A percentile compares a stretch with the other conserved stretches of the same genome.
phyloP scores from a whole-genome alignment of 352 stramenopile genomes.

The Pythium chondricola region DNA sequence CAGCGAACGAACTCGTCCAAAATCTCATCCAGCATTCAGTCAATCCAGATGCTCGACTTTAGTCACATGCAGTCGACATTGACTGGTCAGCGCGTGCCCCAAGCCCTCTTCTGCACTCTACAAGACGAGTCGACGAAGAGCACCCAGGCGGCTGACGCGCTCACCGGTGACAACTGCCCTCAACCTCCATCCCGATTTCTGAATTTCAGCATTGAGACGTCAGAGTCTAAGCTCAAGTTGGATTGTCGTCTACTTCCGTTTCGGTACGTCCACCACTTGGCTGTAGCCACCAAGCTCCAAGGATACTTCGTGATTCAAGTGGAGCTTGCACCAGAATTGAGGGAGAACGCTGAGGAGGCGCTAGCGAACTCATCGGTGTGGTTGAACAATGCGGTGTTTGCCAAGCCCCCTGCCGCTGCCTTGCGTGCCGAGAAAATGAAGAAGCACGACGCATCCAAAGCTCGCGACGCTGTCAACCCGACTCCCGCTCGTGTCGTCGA shows the following conservation, averaged over 20 bases:
- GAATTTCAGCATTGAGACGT: constrained; percentile 49
- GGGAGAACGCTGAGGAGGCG: constrained; percentile 49
- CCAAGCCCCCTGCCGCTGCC: constrained; percentile 13
- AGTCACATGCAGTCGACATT: constrained; percentile 27
- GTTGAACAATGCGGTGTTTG: constrained; percentile 49
- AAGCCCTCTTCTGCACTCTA: constrained; percentile 37
- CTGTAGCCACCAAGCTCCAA: constrained; percentile 53
- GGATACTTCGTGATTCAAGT: constrained; percentile 57
- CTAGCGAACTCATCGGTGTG: constrained; percentile 41
- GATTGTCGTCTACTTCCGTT: constrained; percentile 56
- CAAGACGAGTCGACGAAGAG: background rate
- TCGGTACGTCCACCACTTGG: constrained; percentile 67
- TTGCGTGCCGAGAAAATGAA: constrained; percentile 11
- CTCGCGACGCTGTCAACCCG: constrained; percentile 12
- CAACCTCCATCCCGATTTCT: too few species aligned
- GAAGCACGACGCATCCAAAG: constrained; percentile 4
- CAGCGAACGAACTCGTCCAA: constrained; percentile 43
- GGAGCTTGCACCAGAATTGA: constrained; percentile 33
- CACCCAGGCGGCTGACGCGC: constrained; percentile 9
- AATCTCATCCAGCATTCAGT: constrained; percentile 50
- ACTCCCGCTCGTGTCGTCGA: constrained; percentile 25
- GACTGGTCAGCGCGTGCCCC: constrained; percentile 12
- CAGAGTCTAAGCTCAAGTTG: constrained; percentile 46
- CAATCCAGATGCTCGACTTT: constrained; percentile 65
- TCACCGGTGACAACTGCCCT: constrained; percentile 5